Evolutionary conservation across 257 asterid genomes (phyloP).

Genomic region (Ilex aquifolium): DNA sequence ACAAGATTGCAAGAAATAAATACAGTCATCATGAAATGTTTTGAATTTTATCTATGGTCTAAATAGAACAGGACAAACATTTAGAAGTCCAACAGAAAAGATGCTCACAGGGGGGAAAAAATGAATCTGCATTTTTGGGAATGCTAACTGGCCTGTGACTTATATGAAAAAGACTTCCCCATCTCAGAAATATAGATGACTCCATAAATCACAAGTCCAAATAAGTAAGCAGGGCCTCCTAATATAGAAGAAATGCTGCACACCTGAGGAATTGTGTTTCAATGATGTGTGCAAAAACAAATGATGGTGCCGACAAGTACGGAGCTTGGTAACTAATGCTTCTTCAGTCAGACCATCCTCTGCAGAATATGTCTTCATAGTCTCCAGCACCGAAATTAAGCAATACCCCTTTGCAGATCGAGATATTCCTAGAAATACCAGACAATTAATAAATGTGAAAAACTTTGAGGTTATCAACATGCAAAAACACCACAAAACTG

Average conservation of each 20-base stretch:
- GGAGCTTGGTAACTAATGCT: slow-evolving; percentile 87
- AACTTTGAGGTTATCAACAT: slow-evolving; percentile 6
- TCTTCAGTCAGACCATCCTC: slow-evolving; percentile 97
- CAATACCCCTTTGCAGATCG: slow-evolving; percentile 93
- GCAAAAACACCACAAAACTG: slow-evolving; percentile 1
- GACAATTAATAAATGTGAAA: slow-evolving; percentile 5
- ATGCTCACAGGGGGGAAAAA: neutral
- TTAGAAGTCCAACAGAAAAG: neutral
- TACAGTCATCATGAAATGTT: neutral
- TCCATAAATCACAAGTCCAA: neutral
- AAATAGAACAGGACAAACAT: neutral
- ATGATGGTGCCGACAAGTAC: slow-evolving; percentile 84
- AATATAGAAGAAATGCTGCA: slow-evolving; percentile 10
- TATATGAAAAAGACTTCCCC: too few species aligned
- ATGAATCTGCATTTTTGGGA: too few species aligned
- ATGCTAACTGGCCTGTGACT: too few species aligned
- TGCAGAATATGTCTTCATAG: slow-evolving; percentile 86
- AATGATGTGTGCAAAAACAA: slow-evolving; percentile 76
- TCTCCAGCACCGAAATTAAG: slow-evolving; percentile 71
- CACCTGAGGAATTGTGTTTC: slow-evolving; percentile 82
- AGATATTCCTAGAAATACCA: slow-evolving; percentile 65
- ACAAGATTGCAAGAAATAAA: neutral
- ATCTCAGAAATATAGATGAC: too few species aligned
- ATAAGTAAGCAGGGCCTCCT: neutral
- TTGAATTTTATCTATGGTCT: neutral